Base-by-base conservation (phyloP, 1,284 basidiomycete species). In the Pseudozyma thailandica region DNA sequence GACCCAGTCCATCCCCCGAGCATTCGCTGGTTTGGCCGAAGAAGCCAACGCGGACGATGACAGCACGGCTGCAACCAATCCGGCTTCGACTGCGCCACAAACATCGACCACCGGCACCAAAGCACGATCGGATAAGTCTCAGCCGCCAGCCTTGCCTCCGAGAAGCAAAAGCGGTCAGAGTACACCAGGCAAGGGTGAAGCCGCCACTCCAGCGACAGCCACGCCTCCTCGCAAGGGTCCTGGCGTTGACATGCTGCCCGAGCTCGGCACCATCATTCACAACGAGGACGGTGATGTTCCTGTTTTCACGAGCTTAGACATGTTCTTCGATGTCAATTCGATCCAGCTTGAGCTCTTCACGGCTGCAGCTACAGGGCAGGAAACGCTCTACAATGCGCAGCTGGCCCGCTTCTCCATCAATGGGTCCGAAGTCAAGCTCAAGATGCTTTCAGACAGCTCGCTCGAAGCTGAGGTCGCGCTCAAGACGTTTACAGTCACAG, bases 321-420 rank as follows among this genome's bases (percentile, higher is more conserved):
- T 97, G 45, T 87, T 90, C 16, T 89, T 98, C 66, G 87, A 87
- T 8, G 86, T 97, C 57, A 86, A 88, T 43, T 86, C 89, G 1
- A 88, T 98, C 74, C 92, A 91, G 75, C 86, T 98, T n/a, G 93
- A 97, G 80, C 86, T 98, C n/a, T 98, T 93, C 83, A 92, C 91
- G 57, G 86, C 84, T 2, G 84, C 85, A 35, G 92, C 91, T 0
- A 87, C 87, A 8, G 84, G 85, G 1, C 87, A 89, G 52, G 82
- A 85, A 13, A 88, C 87, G 69, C 84, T 95, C 54, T 88, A 89
- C 82, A 88, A 91, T 5, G 88, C 91, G 72, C 93, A 93, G 37
- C 92, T 98, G 55, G 90, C 90, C 18, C 87, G 89, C 35, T 94
- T 98, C 81, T 89, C 92, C 2, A 85, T 98, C 56, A 91, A 90